Percentiles rank a stretch among this genome's conserved stretches.
Conservation (phyloP, 2,329 filamentous ascomycete genomes). For the Cryphonectria nitschkei region DNA sequence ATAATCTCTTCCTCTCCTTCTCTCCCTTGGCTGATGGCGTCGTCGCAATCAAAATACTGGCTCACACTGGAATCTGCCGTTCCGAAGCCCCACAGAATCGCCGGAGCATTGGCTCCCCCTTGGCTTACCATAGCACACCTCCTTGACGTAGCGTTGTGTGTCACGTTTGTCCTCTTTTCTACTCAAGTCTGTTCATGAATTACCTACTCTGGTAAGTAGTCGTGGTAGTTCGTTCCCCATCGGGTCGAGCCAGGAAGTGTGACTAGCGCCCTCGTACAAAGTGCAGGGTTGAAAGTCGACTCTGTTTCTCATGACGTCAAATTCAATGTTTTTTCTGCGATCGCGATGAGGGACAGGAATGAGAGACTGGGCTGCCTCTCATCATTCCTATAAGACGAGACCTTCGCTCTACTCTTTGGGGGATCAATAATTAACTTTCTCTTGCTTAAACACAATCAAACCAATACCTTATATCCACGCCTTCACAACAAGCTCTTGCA, state of each 20-base stretch:
- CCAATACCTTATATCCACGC: background rate
- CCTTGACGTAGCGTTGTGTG: background rate
- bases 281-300: background rate
- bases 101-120: background rate
- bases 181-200: background rate
- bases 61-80: background rate
- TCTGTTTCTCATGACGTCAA: slow-evolving; percentile 1
- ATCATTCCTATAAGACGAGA: slow-evolving; percentile 4
- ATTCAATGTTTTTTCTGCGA: background rate
- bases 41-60: background rate
- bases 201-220: background rate
- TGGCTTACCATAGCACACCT: background rate
- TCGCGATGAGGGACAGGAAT: background rate
- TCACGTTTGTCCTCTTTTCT: background rate
- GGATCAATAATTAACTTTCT: background rate
- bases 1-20: background rate
- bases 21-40: background rate
- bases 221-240: background rate
- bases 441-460: background rate
- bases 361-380: background rate
- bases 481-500: background rate
- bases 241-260: background rate
- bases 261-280: background rate
- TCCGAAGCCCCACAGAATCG: background rate
- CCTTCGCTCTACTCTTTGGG: background rate